These are phyloP conservation scores for Daldinia loculata DNA, from an alignment of 495 filamentous ascomycete genomes.

Conservation along the genomic window DNA sequence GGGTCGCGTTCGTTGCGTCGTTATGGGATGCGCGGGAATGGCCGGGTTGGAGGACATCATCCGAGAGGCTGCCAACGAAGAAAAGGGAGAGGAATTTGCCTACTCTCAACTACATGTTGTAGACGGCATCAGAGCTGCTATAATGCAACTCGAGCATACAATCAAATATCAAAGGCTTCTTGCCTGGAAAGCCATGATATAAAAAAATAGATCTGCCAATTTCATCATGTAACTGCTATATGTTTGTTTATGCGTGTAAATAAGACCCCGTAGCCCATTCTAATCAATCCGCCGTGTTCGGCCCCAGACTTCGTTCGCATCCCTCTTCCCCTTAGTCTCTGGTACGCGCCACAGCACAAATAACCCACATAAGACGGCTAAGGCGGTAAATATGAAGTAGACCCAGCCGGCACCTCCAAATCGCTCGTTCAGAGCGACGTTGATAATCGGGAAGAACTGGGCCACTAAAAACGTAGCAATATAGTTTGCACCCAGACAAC, in stretches of 20 bases:
- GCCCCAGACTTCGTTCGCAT: slow-evolving; percentile 89
- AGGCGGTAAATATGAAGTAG: slow-evolving; percentile 84
- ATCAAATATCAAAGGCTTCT: slow-evolving; percentile 54
- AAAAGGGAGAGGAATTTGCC: slow-evolving; percentile 68
- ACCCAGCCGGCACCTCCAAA: slow-evolving; percentile 78
- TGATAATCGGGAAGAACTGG: slow-evolving; percentile 90
- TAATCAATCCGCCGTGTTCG: slow-evolving; percentile 64
- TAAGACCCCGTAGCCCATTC: neutral
- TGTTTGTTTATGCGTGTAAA: neutral
- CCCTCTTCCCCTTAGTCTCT: slow-evolving; percentile 83
- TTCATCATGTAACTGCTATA: slow-evolving; percentile 12
- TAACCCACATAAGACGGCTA: slow-evolving; percentile 69
- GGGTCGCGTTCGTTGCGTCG: slow-evolving; percentile 68
- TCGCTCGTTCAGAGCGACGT: slow-evolving; percentile 66
- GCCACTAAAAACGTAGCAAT: slow-evolving; percentile 90
- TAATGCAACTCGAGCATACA: slow-evolving; percentile 70
- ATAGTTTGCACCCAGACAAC: slow-evolving; percentile 87
- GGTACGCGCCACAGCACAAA: slow-evolving; percentile 79
- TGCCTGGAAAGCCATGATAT: slow-evolving; percentile 37
- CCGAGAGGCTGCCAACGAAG: slow-evolving; percentile 69
- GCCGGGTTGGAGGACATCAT: slow-evolving; percentile 85
- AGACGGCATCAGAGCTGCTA: slow-evolving; percentile 84
- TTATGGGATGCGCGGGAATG: slow-evolving; percentile 92
- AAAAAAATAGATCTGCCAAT: slow-evolving; percentile 5
- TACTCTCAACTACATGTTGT: slow-evolving; percentile 69